phyloP scores from a whole-genome alignment of 2,329 filamentous ascomycete genomes.

The Paracamarosporium sp. region DNA sequence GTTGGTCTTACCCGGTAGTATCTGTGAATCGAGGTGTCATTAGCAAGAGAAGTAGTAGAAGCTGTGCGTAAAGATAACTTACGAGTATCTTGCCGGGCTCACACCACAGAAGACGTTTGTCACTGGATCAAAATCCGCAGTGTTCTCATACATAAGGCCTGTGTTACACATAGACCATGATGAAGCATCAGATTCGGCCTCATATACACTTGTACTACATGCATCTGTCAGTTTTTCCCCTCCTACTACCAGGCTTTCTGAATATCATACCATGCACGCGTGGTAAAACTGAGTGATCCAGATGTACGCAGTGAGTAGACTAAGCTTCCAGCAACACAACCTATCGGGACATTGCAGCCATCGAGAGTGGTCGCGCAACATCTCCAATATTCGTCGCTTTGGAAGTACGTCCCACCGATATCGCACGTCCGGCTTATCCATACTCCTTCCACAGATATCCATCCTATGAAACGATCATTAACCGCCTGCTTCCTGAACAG shows the following conservation, averaged over 20 bases:
- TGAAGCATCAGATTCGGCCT: conserved; percentile 15
- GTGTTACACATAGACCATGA: conserved; percentile 34
- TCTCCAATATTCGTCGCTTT: conserved; percentile 22
- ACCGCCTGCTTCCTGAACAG: conserved; percentile 30
- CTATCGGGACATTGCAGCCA: conserved; percentile 27
- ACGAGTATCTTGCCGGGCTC: conserved; percentile 27
- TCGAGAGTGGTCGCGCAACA: conserved; percentile 29
- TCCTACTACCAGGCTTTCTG: neutral
- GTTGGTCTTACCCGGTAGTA: conserved; percentile 26
- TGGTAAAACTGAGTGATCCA: conserved; percentile 6
- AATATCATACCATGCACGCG: conserved; percentile 17
- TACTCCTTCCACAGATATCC: conserved; percentile 18
- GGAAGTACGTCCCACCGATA: conserved; percentile 27
- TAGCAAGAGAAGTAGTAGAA: neutral
- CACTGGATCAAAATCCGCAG: conserved; percentile 23
- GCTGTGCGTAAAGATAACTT: neutral
- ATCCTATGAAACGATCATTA: conserved; percentile 31
- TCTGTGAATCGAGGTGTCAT: neutral
- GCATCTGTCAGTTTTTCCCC: neutral
- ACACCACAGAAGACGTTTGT: conserved; percentile 34
- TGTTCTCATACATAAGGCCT: conserved; percentile 31
- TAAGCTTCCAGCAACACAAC: conserved; percentile 29
- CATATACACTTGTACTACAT: neutral
- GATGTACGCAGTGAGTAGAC: conserved; percentile 21
- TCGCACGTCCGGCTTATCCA: conserved; percentile 26